Conservation (phyloP, 2,329 filamentous ascomycete species). For the Cladosporium sp. region DNA sequence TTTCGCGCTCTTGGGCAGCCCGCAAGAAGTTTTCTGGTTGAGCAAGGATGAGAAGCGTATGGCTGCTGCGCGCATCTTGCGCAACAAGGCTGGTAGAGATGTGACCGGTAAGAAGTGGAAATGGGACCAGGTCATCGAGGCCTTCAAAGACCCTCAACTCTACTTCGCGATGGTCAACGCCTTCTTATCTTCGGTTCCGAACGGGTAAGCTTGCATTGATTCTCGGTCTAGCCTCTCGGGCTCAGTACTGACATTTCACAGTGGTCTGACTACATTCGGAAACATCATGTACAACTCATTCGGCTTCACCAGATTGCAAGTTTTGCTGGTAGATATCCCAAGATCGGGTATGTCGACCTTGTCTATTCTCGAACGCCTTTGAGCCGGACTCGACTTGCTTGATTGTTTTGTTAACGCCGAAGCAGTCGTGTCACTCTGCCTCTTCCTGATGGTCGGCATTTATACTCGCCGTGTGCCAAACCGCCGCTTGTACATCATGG, state of each 20-base stretch:
- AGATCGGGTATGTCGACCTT: slow-evolving; percentile 25
- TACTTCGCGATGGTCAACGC: slow-evolving; percentile 34
- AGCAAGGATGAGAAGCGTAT: slow-evolving; percentile 30
- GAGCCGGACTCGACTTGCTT: not conserved
- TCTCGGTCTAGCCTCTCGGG: not conserved
- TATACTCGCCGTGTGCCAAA: slow-evolving; percentile 35
- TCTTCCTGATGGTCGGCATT: slow-evolving; percentile 36
- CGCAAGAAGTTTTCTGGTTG: slow-evolving; percentile 34
- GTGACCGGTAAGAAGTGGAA: slow-evolving; percentile 33
- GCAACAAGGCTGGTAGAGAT: slow-evolving; percentile 35
- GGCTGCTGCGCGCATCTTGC: slow-evolving; percentile 32
- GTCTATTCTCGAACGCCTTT: not conserved
- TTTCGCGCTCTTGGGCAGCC: slow-evolving; percentile 31
- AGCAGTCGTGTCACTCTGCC: slow-evolving; percentile 32
- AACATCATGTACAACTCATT: slow-evolving; percentile 31
- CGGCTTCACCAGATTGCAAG: slow-evolving; percentile 35
- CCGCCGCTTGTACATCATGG: slow-evolving; percentile 39
- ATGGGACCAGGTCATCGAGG: slow-evolving; percentile 32
- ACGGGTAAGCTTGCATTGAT: slow-evolving; percentile 22
- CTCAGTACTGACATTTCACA: not conserved
- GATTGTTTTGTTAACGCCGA: not conserved
- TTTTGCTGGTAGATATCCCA: slow-evolving; percentile 38
- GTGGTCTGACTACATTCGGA: slow-evolving; percentile 30
- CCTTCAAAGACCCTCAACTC: slow-evolving; percentile 32
- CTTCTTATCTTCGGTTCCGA: slow-evolving; percentile 31